phyloP scores from a whole-genome alignment of 2,329 filamentous ascomycete species.

The Monilinia laxa region DNA sequence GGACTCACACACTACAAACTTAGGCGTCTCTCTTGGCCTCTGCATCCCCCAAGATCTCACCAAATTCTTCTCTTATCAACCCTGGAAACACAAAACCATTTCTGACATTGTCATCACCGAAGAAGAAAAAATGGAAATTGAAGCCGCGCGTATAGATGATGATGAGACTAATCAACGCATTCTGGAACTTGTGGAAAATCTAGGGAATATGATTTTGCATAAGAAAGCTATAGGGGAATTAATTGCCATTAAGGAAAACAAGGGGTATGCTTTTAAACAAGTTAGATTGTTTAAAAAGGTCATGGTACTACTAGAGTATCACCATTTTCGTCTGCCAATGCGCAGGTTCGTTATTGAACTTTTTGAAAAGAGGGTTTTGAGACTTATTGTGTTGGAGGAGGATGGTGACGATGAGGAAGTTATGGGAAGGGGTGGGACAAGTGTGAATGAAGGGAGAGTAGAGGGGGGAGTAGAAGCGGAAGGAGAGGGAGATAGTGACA shows the following conservation, averaged over 20 bases:
- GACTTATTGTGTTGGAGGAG: constrained; percentile 79
- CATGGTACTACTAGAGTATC: constrained; percentile 79
- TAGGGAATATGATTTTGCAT: constrained; percentile 90
- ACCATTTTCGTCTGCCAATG: constrained; percentile 84
- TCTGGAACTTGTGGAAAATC: constrained; percentile 78
- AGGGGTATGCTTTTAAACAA: constrained; percentile 72
- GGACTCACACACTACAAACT: constrained; percentile 83
- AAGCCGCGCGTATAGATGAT: constrained; percentile 52
- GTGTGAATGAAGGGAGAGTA: constrained; percentile 57
- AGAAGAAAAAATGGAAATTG: constrained; percentile 48
- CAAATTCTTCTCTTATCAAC: constrained; percentile 71
- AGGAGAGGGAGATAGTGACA: constrained; percentile 53
- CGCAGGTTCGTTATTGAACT: constrained; percentile 89
- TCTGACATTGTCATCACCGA: constrained; percentile 42
- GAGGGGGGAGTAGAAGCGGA: constrained; percentile 47
- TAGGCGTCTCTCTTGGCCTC: constrained; percentile 81
- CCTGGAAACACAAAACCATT: constrained; percentile 49
- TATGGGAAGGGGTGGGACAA: constrained; percentile 49
- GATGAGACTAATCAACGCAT: constrained; percentile 70
- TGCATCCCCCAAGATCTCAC: constrained; percentile 79
- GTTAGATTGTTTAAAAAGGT: constrained; percentile 80
- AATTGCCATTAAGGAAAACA: constrained; percentile 72
- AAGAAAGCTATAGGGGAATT: constrained; percentile 84
- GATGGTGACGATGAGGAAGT: constrained; percentile 40
- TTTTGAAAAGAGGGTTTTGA: constrained; percentile 86